Evolutionary conservation across 176 grass and related monocot species (phyloP).

Genomic region (Avena sativa): DNA sequence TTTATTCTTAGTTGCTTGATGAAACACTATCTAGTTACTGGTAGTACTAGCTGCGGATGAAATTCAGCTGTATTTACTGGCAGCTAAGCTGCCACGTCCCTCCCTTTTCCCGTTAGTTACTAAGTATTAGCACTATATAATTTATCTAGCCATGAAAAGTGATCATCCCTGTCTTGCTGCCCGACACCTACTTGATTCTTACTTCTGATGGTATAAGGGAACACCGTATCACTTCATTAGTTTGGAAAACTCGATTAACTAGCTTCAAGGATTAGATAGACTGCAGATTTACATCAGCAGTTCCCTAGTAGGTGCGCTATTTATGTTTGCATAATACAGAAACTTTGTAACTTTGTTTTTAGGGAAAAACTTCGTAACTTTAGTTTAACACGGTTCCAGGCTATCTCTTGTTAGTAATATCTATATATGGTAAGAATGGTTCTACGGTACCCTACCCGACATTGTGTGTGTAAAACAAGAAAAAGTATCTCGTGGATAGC

Average conservation of each 20-base stretch:
- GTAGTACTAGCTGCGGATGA: neutral
- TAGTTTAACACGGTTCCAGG: neutral
- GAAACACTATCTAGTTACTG: neutral
- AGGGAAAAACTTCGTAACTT: neutral
- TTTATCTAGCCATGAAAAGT: neutral
- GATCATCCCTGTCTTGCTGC: neutral
- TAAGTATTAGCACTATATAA: constrained; percentile 1
- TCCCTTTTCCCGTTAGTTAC: neutral
- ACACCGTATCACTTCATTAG: neutral
- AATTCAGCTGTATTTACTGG: constrained; percentile 31
- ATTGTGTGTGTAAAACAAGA: constrained; percentile 33
- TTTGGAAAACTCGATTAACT: neutral
- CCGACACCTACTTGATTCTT: neutral
- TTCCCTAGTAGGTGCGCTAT: neutral
- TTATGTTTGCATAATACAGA: neutral
- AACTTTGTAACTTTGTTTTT: neutral
- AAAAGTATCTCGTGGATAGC: constrained; percentile 51
- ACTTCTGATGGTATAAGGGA: neutral
- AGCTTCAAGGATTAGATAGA: neutral
- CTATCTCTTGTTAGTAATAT: constrained; percentile 11
- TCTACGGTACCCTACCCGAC: neutral
- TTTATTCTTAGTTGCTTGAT: neutral
- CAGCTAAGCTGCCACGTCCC: neutral
- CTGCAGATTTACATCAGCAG: neutral
- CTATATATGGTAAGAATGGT: neutral